Evolutionary conservation across 768 basidiomycete genomes (phyloP).

Genomic region (Hydnomerulius pinastri): DNA sequence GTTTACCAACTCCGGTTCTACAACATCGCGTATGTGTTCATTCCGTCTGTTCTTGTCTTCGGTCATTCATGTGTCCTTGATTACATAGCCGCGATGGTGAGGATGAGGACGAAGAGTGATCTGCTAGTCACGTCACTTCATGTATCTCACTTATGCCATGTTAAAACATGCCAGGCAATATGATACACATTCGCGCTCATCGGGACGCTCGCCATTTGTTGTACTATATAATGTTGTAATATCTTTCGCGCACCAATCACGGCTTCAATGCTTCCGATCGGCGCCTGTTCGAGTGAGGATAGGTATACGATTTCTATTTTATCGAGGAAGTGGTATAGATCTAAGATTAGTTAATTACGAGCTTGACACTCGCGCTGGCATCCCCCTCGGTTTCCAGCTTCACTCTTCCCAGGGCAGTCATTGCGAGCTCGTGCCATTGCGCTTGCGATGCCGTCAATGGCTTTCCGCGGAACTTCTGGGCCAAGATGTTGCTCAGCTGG

Average conservation of each 20-base stretch:
- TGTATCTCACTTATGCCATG: conserved; percentile 5
- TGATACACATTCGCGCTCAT: not conserved
- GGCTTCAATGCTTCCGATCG: too few species aligned
- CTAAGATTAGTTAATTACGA: conserved; percentile 19
- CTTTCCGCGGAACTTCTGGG: conserved; percentile 67
- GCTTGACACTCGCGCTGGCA: conserved; percentile 6
- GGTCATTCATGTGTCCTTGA: conserved; percentile 8
- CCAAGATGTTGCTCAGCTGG: conserved; percentile 58
- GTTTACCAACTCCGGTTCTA: conserved; percentile 94
- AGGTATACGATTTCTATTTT: too few species aligned
- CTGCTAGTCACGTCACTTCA: not conserved
- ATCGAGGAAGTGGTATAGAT: too few species aligned
- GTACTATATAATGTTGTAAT: not conserved
- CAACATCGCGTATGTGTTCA: conserved; percentile 74
- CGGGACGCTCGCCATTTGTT: not conserved
- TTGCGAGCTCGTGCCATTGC: conserved; percentile 73
- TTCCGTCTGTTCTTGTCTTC: not conserved
- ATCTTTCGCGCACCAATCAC: too few species aligned
- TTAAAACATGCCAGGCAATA: conserved; percentile 6
- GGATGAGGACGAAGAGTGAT: conserved; percentile 56
- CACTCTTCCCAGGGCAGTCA: conserved; percentile 58
- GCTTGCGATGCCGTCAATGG: conserved; percentile 57
- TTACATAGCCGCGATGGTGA: conserved; percentile 45
- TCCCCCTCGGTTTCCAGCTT: conserved; percentile 38
- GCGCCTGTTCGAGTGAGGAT: too few species aligned